phyloP scores from a whole-genome alignment of 2,329 filamentous ascomycete genomes.

The Pseudogymnoascus sp. region DNA sequence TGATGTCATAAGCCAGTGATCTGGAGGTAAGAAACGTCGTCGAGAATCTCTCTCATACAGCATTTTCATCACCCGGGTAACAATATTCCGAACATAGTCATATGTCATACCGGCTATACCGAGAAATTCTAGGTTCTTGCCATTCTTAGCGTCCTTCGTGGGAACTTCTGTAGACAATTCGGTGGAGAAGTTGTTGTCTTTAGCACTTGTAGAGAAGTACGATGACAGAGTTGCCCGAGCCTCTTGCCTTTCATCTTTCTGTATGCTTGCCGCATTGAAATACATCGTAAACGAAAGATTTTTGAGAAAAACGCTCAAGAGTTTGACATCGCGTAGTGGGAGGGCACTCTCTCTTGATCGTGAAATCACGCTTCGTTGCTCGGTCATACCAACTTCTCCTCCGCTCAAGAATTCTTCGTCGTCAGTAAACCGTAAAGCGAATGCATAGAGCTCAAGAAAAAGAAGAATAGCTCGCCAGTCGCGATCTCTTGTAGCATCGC shows the following conservation, averaged over 20 bases:
- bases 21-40: slow-evolving; percentile 69
- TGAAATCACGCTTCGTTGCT: slow-evolving; percentile 35
- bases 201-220: slow-evolving; percentile 33
- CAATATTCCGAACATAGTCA: slow-evolving; percentile 68
- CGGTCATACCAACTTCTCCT: slow-evolving; percentile 34
- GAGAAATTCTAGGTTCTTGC: slow-evolving; percentile 32
- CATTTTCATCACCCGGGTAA: slow-evolving; percentile 75
- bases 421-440: slow-evolving; percentile 85
- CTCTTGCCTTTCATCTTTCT: slow-evolving; percentile 30
- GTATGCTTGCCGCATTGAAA: slow-evolving; percentile 67
- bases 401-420: slow-evolving; percentile 87
- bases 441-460: slow-evolving; percentile 90
- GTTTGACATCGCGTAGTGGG: slow-evolving; percentile 60
- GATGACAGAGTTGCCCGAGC: slow-evolving; percentile 33
- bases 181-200: neutral
- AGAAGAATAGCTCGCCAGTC: slow-evolving; percentile 87
- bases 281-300: slow-evolving; percentile 85
- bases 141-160: neutral
- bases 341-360: slow-evolving; percentile 58
- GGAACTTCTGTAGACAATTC: neutral
- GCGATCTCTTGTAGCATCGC: slow-evolving; percentile 20
- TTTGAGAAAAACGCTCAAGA: slow-evolving; percentile 76
- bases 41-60: slow-evolving; percentile 90
- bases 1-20: slow-evolving; percentile 88
- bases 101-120: slow-evolving; percentile 66